Evolutionary conservation across 352 stramenopile genomes (phyloP), one percentile per base, ranked within the genome.

Genomic region (Globisporangium yorkense): DNA sequence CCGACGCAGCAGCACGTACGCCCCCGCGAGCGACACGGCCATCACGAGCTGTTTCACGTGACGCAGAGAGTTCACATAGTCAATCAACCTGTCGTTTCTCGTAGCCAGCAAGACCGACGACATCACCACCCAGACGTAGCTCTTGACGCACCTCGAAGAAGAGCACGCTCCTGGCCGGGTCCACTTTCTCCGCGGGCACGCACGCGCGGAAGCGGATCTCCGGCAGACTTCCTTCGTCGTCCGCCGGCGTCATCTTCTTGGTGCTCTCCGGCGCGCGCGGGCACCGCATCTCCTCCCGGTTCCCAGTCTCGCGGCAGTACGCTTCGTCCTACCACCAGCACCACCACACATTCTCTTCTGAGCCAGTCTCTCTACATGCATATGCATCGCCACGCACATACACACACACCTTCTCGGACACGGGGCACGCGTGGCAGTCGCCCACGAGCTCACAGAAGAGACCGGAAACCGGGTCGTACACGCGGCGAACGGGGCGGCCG

Each of bases 231-330:
- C 3, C n/a, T 39, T 35, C 35, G 2, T 21, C 12, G 33, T 55
- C 50, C n/a, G 10, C 12, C 45, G 12, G 45, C 48, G 48, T 6
- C 24, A 10, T 53, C 48, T 21, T 24, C 33, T 27, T 16, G 60
- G 62, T 66, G 15, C 63, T 46, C 13, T 71, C 39, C 8, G 53
- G 47, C 15, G 57, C 12, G 10, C 54, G 66, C 51, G 72, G 72
- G 45, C 80, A 93, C 16, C 72, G 67, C 37, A 93, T 58, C 48
- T 93, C 84, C 66, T 91, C 79, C 0, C 76, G 75, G 53, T 84
- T 75, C 4, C 81, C 79, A 2, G 75, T 90, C 50, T 88, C 77
- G 10, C 77, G 71, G 54, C 84, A 93, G 49, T 74, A 87, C 20
- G 54, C 65, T 65, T 87, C 80, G 62, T 88, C 78, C 59, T 59